phyloP scores from a whole-genome alignment of 176 grass and related monocot species.

The Carex littledalei region DNA sequence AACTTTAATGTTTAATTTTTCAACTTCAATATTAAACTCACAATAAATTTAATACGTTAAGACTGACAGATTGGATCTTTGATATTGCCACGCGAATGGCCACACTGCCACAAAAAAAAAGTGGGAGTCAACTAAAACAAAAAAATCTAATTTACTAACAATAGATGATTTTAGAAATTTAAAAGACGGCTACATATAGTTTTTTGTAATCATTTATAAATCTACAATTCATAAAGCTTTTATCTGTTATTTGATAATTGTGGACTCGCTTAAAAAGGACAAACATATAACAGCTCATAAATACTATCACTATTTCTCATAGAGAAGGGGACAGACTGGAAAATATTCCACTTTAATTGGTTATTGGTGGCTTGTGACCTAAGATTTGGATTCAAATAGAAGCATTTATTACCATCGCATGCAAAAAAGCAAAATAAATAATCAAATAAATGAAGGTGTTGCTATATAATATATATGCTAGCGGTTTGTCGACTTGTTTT shows the following conservation, averaged over 20 bases:
- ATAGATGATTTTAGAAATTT: too few species aligned
- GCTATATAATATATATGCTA: not conserved
- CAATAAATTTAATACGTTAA: not conserved
- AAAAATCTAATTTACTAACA: too few species aligned
- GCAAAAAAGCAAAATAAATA: conserved; percentile 2
- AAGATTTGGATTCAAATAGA: not conserved
- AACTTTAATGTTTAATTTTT: too few species aligned
- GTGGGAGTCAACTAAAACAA: too few species aligned
- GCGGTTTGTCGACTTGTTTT: not conserved
- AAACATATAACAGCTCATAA: not conserved
- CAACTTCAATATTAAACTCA: too few species aligned
- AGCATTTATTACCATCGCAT: conserved; percentile 2
- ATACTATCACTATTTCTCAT: not conserved
- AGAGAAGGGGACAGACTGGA: not conserved
- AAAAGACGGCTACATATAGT: not conserved
- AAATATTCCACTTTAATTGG: not conserved
- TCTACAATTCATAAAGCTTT: not conserved
- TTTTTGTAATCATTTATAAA: not conserved
- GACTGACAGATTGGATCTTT: not conserved
- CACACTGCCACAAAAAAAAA: not conserved
- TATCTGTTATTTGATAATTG: not conserved
- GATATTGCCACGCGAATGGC: not conserved
- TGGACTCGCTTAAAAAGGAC: not conserved
- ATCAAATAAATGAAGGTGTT: not conserved
- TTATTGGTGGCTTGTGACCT: not conserved